These are phyloP conservation scores for Tylopilus sp. DNA, from an alignment of 1,284 basidiomycete genomes.

Conservation along the genomic window DNA sequence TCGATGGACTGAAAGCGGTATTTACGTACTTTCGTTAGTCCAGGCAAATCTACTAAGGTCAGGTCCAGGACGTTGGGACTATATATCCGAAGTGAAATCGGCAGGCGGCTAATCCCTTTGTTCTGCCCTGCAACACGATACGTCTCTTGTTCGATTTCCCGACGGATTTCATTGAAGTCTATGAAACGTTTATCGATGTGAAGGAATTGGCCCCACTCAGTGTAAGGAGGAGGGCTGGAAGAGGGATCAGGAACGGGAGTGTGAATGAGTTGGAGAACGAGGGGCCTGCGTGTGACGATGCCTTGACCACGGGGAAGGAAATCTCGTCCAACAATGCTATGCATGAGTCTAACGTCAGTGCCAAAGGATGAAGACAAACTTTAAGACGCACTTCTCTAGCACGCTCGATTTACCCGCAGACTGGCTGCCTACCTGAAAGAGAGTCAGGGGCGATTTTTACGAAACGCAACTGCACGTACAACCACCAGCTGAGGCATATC, in stretches of 20 bases:
- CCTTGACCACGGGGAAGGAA: conserved; percentile 92
- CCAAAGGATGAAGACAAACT: conserved; percentile 5
- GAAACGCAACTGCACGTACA: conserved; percentile 41
- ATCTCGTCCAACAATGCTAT: conserved; percentile 88
- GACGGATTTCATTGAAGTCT: conserved; percentile 89
- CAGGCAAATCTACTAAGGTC: conserved; percentile 93
- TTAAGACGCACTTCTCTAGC: conserved; percentile 65
- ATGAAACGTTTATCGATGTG: conserved; percentile 96
- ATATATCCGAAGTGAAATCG: conserved; percentile 92
- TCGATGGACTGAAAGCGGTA: neutral
- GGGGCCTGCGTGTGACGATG: conserved; percentile 92
- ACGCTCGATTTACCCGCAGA: conserved; percentile 85
- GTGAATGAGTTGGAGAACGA: conserved; percentile 94
- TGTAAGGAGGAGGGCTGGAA: conserved; percentile 44
- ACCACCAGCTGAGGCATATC: conserved; percentile 83
- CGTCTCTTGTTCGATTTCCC: conserved; percentile 98
- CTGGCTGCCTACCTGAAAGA: conserved; percentile 71
- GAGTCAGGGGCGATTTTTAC: neutral
- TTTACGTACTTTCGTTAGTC: conserved; percentile 80
- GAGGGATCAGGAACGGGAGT: conserved; percentile 56
- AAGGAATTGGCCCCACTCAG: conserved; percentile 95
- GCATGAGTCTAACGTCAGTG: conserved; percentile 2
- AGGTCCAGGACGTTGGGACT: conserved; percentile 93
- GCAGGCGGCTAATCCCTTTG: conserved; percentile 95
- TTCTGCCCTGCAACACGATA: conserved; percentile 97